phyloP scores from a whole-genome alignment of 345 rosid species.

The Lepidium africanum region DNA sequence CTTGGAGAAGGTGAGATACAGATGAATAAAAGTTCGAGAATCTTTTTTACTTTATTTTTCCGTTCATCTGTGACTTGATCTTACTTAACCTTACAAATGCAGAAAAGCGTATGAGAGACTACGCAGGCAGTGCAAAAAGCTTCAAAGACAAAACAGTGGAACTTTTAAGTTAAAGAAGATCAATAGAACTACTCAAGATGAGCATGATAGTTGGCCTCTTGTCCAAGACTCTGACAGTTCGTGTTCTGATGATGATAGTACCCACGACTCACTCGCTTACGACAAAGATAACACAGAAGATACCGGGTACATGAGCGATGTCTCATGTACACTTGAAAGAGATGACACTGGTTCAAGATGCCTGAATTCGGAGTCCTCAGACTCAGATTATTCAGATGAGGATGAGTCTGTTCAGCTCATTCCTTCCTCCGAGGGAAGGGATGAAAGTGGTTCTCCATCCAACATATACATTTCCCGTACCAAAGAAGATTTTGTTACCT shows the following conservation, averaged over 20 bases:
- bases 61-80: background rate
- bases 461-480: slow-evolving; percentile 18
- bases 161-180: slow-evolving; percentile 35
- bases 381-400: slow-evolving; percentile 74
- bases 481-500: slow-evolving; percentile 62
- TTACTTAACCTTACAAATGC: slow-evolving; percentile 21
- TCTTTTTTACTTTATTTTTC: background rate
- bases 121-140: slow-evolving; percentile 57
- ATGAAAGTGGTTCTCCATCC: slow-evolving; percentile 17
- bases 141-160: slow-evolving; percentile 35
- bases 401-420: slow-evolving; percentile 44
- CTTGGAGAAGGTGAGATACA: slow-evolving; percentile 53
- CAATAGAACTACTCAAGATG: slow-evolving; percentile 23
- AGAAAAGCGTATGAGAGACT: slow-evolving; percentile 84
- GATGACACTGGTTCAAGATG: slow-evolving; percentile 35
- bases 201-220: slow-evolving; percentile 27
- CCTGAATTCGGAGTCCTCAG: slow-evolving; percentile 62
- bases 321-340: slow-evolving; percentile 49
- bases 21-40: background rate
- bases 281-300: slow-evolving; percentile 46
- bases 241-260: slow-evolving; percentile 71
- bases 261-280: slow-evolving; percentile 60
- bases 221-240: slow-evolving; percentile 46
- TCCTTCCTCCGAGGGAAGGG: slow-evolving; percentile 35
- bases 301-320: slow-evolving; percentile 43